These are phyloP conservation scores for Garcia nutans DNA, from an alignment of 345 rosid genomes.

Conservation along the genomic window DNA sequence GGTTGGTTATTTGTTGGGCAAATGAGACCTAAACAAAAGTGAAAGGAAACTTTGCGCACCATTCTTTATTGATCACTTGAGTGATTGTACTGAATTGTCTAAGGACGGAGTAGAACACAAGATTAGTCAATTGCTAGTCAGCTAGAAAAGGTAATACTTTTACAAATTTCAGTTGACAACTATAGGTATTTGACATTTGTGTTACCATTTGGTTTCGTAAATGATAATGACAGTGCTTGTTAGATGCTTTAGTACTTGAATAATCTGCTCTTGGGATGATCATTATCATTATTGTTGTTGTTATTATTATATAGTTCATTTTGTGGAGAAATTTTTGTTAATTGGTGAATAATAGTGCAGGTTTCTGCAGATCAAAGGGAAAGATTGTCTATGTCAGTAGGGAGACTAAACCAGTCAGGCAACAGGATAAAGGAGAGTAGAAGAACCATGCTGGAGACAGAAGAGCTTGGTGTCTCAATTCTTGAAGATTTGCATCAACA, in stretches of 20 bases:
- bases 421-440: conserved; percentile 85
- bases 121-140: neutral
- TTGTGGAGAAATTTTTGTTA: conserved; percentile 6
- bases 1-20: neutral
- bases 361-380: conserved; percentile 81
- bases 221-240: conserved; percentile 11
- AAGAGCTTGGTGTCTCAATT: conserved; percentile 93
- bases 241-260: neutral
- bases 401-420: conserved; percentile 57
- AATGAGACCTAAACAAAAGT: too few species aligned
- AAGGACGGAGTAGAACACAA: neutral
- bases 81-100: neutral
- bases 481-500: conserved; percentile 92
- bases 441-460: conserved; percentile 89
- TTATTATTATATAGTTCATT: neutral
- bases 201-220: neutral
- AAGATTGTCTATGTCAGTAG: conserved; percentile 76
- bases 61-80: neutral
- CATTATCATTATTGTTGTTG: neutral
- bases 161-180: neutral
- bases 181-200: neutral
- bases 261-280: neutral
- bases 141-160: too few species aligned
- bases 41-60: neutral
- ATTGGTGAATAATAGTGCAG: conserved; percentile 15